These are phyloP conservation scores for Ceratobasidium theobromae DNA, from an alignment of 1,284 basidiomycete species.

Conservation along the genomic window DNA sequence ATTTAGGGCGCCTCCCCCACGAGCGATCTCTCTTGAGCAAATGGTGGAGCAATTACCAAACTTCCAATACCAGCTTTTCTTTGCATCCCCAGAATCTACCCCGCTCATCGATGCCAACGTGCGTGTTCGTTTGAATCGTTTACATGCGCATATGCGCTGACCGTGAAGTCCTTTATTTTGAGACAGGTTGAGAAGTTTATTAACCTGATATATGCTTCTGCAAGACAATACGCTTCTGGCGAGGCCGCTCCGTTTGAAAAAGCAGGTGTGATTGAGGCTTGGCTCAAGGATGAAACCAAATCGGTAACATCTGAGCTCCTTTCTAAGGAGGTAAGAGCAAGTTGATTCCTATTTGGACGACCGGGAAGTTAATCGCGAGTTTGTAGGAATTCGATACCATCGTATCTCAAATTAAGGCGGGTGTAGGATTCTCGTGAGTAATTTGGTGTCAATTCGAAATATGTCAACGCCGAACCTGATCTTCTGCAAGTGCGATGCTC, in stretches of 20 bases:
- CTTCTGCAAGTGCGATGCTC: constrained; percentile 7
- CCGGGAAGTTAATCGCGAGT: not conserved
- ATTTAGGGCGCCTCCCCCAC: not conserved
- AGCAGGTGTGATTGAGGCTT: constrained; percentile 9
- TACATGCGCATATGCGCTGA: too few species aligned
- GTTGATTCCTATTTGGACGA: not conserved
- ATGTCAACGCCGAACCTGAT: too few species aligned
- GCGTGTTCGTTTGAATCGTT: not conserved
- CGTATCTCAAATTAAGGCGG: constrained; percentile 8
- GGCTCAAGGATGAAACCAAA: constrained; percentile 4
- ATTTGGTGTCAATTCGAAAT: not conserved
- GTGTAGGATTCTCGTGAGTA: constrained; percentile 19
- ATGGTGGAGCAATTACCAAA: not conserved
- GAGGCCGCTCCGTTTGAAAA: not conserved
- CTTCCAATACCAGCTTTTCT: constrained; percentile 27
- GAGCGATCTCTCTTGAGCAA: not conserved
- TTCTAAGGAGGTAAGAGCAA: not conserved
- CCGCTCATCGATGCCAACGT: constrained; percentile 27
- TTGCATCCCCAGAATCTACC: constrained; percentile 5
- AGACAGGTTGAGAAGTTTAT: constrained; percentile 18
- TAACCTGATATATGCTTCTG: not conserved
- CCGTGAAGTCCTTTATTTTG: not conserved
- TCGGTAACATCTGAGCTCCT: not conserved
- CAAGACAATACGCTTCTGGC: not conserved
- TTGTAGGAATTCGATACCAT: constrained; percentile 16